Evolutionary conservation across 2,329 filamentous ascomycete species (phyloP).

Genomic region (Xylaria polymorpha): DNA sequence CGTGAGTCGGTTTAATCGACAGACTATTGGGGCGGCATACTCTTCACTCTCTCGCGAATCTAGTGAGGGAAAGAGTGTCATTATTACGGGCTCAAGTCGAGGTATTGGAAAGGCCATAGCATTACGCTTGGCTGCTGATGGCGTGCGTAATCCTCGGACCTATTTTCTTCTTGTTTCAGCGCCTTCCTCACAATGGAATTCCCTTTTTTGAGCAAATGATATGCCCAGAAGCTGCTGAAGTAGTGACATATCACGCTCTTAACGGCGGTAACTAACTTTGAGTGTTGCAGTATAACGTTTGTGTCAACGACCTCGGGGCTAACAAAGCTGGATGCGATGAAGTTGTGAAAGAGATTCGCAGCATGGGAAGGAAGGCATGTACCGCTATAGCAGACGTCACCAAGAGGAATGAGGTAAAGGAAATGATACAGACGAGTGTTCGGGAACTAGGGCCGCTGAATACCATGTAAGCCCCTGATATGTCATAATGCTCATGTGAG

Average conservation of each 20-base stretch:
- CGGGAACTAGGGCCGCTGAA: slow-evolving; percentile 62
- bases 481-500: slow-evolving; percentile 1
- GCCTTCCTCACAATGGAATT: not conserved
- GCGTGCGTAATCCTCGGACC: slow-evolving; percentile 43
- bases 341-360: slow-evolving; percentile 63
- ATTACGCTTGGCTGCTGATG: slow-evolving; percentile 71
- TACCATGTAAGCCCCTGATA: slow-evolving; percentile 49
- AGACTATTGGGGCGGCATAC: slow-evolving; percentile 27
- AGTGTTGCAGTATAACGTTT: slow-evolving; percentile 64
- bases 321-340: slow-evolving; percentile 65
- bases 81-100: slow-evolving; percentile 48
- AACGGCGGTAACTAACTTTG: not conserved
- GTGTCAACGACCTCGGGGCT: slow-evolving; percentile 70
- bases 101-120: slow-evolving; percentile 71
- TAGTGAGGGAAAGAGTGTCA: slow-evolving; percentile 41
- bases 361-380: slow-evolving; percentile 63
- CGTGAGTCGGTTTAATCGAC: not conserved
- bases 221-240: not conserved
- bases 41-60: slow-evolving; percentile 40
- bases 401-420: slow-evolving; percentile 61
- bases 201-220: too few relatives aligned
- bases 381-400: slow-evolving; percentile 71
- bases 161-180: not conserved
- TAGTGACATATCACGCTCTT: not conserved
- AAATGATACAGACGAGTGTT: slow-evolving; percentile 63